Percentiles rank a stretch among this genome's conserved stretches.
These are phyloP conservation scores for Neonectria faginata DNA, from an alignment of 2,329 filamentous ascomycete genomes.

Conservation along the genomic window DNA sequence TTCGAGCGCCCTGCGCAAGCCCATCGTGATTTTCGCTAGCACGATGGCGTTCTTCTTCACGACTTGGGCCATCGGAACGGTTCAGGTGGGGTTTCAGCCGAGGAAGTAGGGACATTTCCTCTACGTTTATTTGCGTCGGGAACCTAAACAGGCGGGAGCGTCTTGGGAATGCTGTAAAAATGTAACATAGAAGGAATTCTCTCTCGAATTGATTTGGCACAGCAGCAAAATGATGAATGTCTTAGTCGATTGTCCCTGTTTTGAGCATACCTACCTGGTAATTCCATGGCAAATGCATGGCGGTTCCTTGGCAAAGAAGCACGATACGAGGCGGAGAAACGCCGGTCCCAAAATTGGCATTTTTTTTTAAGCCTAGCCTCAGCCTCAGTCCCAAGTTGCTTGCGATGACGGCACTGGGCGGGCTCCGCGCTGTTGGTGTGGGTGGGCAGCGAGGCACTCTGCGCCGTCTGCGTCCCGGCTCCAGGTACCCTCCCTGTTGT, in stretches of 20 bases:
- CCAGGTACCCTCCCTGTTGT: conserved; percentile 39
- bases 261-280: background rate
- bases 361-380: conserved; percentile 2
- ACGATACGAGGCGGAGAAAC: conserved; percentile 9
- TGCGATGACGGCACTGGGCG: conserved; percentile 12
- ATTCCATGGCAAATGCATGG: background rate
- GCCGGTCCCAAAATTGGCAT: background rate
- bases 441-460: conserved; percentile 33
- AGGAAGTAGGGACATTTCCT: conserved; percentile 51
- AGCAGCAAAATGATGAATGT: conserved; percentile 16
- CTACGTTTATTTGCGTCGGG: conserved; percentile 12
- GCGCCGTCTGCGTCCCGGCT: conserved; percentile 26
- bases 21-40: conserved; percentile 81
- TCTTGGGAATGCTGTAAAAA: conserved; percentile 42
- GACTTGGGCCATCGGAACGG: conserved; percentile 78
- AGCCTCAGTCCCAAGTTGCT: conserved; percentile 10
- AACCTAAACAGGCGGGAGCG: conserved; percentile 23
- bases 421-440: conserved; percentile 29
- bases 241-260: conserved; percentile 11
- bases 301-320: background rate
- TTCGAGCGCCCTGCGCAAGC: conserved; percentile 83
- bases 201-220: conserved; percentile 22
- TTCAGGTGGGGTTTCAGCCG: conserved; percentile 81
- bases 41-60: conserved; percentile 79
- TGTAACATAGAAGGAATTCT: conserved; percentile 40